phyloP scores from a whole-genome alignment of 192 early-diverging fungal genomes.

The Gorgonomyces haynaldii region DNA sequence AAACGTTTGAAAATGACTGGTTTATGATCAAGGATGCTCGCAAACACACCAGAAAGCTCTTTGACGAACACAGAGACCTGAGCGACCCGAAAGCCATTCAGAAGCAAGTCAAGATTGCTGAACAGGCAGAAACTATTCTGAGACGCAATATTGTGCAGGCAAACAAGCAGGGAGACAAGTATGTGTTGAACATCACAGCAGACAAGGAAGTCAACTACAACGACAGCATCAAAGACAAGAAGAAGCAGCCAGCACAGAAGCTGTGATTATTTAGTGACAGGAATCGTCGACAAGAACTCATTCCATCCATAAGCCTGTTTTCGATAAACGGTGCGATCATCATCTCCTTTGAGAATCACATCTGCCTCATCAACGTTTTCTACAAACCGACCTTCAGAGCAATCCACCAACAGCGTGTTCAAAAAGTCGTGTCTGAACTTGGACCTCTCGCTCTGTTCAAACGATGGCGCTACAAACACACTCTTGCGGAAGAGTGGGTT shows the following conservation, averaged over 20 bases:
- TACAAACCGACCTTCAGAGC: too few relatives aligned
- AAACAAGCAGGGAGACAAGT: neutral
- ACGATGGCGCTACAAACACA: too few relatives aligned
- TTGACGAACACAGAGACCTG: slow-evolving; percentile 2
- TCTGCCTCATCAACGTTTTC: too few relatives aligned
- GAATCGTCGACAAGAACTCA: too few relatives aligned
- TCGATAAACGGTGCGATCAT: too few relatives aligned
- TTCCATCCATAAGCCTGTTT: too few relatives aligned
- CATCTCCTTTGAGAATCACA: too few relatives aligned
- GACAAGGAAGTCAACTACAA: slow-evolving; percentile 2
- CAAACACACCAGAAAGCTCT: neutral
- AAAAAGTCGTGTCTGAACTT: too few relatives aligned
- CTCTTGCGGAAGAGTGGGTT: too few relatives aligned
- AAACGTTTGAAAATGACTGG: slow-evolving; percentile 3
- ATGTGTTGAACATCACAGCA: slow-evolving; percentile 1
- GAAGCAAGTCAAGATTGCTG: slow-evolving; percentile 2
- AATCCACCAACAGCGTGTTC: too few relatives aligned
- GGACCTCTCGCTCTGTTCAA: too few relatives aligned
- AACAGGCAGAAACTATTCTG: neutral
- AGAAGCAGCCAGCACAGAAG: neutral
- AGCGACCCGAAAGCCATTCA: neutral
- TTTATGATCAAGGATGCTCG: neutral
- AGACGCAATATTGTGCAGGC: neutral
- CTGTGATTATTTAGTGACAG: too few relatives aligned
- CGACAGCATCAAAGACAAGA: slow-evolving; percentile 1